Evolutionary conservation across 1,284 basidiomycete genomes (phyloP).

Genomic region (Puccinia hordei): DNA sequence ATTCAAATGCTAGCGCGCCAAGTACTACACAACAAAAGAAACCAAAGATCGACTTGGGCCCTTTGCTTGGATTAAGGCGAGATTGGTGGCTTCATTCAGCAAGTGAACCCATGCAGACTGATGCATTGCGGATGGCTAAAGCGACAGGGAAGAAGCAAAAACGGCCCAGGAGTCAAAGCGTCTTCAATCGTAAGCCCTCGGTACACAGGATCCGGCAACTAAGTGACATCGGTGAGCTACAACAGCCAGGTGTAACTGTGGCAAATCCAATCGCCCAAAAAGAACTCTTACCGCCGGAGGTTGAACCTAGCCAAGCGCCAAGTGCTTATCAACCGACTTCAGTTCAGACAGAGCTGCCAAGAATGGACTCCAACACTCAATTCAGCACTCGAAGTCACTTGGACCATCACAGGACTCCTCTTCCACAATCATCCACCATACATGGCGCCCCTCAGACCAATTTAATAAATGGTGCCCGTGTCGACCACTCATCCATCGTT

Average conservation of each 20-base stretch:
- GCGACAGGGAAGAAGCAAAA: slow-evolving; percentile 9
- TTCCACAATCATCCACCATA: background rate
- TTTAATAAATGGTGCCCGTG: background rate
- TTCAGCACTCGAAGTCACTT: background rate
- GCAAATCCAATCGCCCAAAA: slow-evolving; percentile 4
- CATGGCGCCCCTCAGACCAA: background rate
- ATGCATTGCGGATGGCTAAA: background rate
- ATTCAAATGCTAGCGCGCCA: slow-evolving; percentile 5
- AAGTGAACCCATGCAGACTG: background rate
- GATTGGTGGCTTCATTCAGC: slow-evolving; percentile 42
- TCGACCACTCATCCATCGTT: background rate
- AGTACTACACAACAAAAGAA: slow-evolving; percentile 27
- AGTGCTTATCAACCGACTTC: background rate
- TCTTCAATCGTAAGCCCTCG: slow-evolving; percentile 8
- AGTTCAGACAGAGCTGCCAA: background rate
- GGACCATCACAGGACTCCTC: background rate
- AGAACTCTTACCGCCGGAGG: background rate
- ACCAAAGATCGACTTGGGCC: slow-evolving; percentile 41
- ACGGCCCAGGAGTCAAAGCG: slow-evolving; percentile 35
- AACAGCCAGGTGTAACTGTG: background rate
- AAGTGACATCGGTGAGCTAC: slow-evolving; percentile 43
- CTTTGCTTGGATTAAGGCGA: slow-evolving; percentile 42
- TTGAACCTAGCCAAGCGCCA: background rate
- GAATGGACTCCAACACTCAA: background rate
- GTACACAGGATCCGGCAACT: slow-evolving; percentile 32